Conservation (phyloP, 768 basidiomycete species). For the Pleurotus sapidus region DNA sequence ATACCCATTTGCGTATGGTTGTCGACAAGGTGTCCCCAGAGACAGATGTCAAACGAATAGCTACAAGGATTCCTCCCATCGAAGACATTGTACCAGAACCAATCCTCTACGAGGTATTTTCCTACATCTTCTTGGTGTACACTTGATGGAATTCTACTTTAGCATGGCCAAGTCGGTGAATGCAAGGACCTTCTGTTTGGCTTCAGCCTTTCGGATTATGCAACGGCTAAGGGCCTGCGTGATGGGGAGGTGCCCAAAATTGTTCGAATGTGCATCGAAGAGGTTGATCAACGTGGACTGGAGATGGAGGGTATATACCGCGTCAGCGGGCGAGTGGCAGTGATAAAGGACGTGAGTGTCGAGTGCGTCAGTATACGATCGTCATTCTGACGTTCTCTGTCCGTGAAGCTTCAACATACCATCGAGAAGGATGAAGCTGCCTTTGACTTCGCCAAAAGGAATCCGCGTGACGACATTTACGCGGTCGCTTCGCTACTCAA, state of each 20-base stretch:
- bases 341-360: slow-evolving; percentile 70
- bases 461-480: slow-evolving; percentile 72
- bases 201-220: slow-evolving; percentile 84
- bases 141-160: neutral
- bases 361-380: neutral
- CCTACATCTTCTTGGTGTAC: neutral
- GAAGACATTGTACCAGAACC: slow-evolving; percentile 67
- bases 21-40: slow-evolving; percentile 70
- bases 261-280: slow-evolving; percentile 74
- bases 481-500: slow-evolving; percentile 85
- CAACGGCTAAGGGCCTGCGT: slow-evolving; percentile 68
- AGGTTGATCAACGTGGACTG: slow-evolving; percentile 78
- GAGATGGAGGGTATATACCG: slow-evolving; percentile 81
- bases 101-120: slow-evolving; percentile 47
- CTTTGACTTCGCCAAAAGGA: slow-evolving; percentile 55
- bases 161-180: slow-evolving; percentile 77
- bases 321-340: slow-evolving; percentile 76
- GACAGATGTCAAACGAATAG: slow-evolving; percentile 61
- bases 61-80: slow-evolving; percentile 56
- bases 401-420: slow-evolving; percentile 71
- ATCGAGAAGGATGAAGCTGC: slow-evolving; percentile 79
- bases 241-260: slow-evolving; percentile 82
- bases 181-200: slow-evolving; percentile 91
- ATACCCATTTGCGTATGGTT: slow-evolving; percentile 56
- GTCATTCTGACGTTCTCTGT: neutral